Conservation (phyloP, 2,329 filamentous ascomycete genomes). For the Venturia carpophila region DNA sequence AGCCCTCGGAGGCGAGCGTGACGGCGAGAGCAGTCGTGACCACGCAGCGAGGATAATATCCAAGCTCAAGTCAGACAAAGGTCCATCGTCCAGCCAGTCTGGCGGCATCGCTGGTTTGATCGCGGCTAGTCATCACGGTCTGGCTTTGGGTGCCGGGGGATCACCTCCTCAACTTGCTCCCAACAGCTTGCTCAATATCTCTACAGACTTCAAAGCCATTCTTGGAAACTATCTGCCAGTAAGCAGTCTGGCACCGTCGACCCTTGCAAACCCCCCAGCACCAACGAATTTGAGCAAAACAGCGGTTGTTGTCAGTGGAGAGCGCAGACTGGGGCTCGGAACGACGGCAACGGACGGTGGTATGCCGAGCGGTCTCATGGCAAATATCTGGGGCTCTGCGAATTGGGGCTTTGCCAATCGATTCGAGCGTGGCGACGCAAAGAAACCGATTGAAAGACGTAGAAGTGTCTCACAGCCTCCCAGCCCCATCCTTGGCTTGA, state of each 20-base stretch:
- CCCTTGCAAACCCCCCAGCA: constrained; percentile 73
- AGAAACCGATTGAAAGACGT: constrained; percentile 20
- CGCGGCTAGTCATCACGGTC: constrained; percentile 70
- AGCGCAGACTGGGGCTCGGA: constrained; percentile 60
- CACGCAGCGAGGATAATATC: constrained; percentile 86
- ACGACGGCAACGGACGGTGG: constrained; percentile 47
- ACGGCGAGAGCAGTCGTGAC: constrained; percentile 64
- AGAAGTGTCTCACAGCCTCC: constrained; percentile 30
- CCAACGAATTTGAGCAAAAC: constrained; percentile 79
- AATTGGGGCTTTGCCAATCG: constrained; percentile 67
- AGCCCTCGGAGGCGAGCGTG: constrained; percentile 45
- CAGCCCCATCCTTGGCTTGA: constrained; percentile 22
- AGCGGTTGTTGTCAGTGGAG: constrained; percentile 72
- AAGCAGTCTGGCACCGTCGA: constrained; percentile 69
- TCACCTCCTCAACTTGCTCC: constrained; percentile 9
- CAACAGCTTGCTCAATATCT: constrained; percentile 13
- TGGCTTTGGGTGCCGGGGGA: constrained; percentile 51
- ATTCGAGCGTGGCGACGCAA: constrained; percentile 48
- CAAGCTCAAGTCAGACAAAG: constrained; percentile 67
- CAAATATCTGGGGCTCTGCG: constrained; percentile 87
- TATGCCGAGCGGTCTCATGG: constrained; percentile 78
- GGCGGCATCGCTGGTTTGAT: constrained; percentile 77
- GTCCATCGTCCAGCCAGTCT: constrained; percentile 26
- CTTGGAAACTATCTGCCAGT: constrained; percentile 41
- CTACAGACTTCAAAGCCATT: constrained; percentile 20